Evolutionary conservation across 805 yeast species (phyloP).

Genomic region (Teunomyces lycoperdinae): DNA sequence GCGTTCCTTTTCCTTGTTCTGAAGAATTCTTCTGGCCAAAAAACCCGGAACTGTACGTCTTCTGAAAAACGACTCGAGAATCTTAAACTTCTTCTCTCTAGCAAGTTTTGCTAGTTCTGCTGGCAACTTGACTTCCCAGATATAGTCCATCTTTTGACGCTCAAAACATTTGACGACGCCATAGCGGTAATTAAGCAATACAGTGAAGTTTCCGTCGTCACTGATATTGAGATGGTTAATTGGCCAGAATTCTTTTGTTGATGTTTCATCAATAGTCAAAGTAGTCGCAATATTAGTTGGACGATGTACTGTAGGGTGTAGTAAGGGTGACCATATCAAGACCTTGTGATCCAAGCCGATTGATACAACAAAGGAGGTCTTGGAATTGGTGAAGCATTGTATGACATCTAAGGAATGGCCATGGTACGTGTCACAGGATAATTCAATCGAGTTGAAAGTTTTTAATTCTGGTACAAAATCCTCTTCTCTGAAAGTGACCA

Average conservation of each 20-base stretch:
- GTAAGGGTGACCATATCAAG: constrained; percentile 69
- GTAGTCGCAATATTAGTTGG: constrained; percentile 36
- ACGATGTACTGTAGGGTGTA: constrained; percentile 16
- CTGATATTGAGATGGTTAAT: constrained; percentile 56
- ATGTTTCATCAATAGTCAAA: constrained; percentile 36
- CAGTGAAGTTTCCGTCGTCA: constrained; percentile 55
- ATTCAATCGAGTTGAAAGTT: constrained; percentile 30
- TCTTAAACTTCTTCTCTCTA: constrained; percentile 25
- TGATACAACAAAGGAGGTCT: constrained; percentile 62
- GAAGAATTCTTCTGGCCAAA: constrained; percentile 31
- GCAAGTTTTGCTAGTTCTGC: constrained; percentile 23
- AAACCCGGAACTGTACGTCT: constrained; percentile 50
- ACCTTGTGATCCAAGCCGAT: constrained; percentile 74
- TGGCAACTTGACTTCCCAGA: constrained; percentile 51
- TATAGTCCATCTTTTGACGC: constrained; percentile 49
- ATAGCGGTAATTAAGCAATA: constrained; percentile 48
- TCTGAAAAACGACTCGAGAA: constrained; percentile 61
- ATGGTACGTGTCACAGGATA: constrained; percentile 22
- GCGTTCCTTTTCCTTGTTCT: constrained; percentile 16
- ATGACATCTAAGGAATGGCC: constrained; percentile 66
- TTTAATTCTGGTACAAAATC: constrained; percentile 11
- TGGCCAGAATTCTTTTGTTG: constrained; percentile 52
- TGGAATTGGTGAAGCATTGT: constrained; percentile 53
- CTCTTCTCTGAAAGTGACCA: neutral
- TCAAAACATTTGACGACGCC: constrained; percentile 62